phyloP scores from a whole-genome alignment of 1,284 basidiomycete species.

The Leccinum solheimii region DNA sequence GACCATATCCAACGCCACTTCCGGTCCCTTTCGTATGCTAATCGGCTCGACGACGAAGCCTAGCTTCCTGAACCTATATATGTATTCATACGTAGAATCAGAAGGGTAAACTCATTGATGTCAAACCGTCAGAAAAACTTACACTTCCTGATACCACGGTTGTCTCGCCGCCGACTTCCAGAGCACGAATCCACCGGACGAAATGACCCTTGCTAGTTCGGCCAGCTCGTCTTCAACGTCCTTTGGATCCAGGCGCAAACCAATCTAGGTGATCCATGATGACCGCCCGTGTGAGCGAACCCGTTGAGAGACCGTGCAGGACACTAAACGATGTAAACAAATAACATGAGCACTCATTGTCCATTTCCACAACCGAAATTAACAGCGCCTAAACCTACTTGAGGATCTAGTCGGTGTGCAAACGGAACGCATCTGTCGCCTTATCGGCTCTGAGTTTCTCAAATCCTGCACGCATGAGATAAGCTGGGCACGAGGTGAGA shows the following conservation, averaged over 20 bases:
- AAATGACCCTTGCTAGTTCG: conserved; percentile 63
- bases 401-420: conserved; percentile 79
- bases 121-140: conserved; percentile 17
- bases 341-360: not conserved
- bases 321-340: conserved; percentile 41
- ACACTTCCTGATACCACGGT: conserved; percentile 76
- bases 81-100: not conserved
- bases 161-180: conserved; percentile 71
- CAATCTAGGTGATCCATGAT: conserved; percentile 85
- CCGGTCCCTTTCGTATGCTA: conserved; percentile 43
- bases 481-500: conserved; percentile 68
- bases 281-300: conserved; percentile 63
- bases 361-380: not conserved
- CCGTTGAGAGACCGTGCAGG: conserved; percentile 53
- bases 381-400: conserved; percentile 48
- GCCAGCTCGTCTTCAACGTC: conserved; percentile 65
- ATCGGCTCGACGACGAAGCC: conserved; percentile 52
- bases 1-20: conserved; percentile 58
- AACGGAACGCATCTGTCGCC: conserved; percentile 63
- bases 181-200: conserved; percentile 63
- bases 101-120: not conserved
- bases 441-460: conserved; percentile 54
- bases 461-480: conserved; percentile 70
- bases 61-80: conserved; percentile 40
- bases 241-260: conserved; percentile 61